Evolutionary conservation across 768 basidiomycete genomes (phyloP).

Genomic region (Suillus hirtellus): DNA sequence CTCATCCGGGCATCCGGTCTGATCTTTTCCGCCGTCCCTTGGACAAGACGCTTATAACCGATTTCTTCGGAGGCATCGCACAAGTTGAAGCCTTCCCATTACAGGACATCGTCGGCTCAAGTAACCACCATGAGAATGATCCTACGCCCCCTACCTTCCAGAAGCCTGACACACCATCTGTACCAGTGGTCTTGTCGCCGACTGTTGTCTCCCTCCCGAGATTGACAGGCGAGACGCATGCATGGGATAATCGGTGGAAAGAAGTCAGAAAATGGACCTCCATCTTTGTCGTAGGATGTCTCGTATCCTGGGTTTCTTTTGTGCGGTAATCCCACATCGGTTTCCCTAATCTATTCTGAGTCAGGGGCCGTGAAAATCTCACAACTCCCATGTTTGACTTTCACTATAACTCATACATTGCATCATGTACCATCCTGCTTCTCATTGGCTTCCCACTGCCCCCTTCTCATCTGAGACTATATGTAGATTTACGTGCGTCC

Average conservation of each 20-base stretch:
- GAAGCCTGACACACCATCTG: too few relatives aligned
- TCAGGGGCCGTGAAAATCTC: neutral
- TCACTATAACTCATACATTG: neutral
- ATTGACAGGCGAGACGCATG: conserved; percentile 7
- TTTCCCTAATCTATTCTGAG: neutral
- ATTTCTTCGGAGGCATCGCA: conserved; percentile 88
- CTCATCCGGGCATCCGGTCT: conserved; percentile 86
- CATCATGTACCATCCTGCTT: neutral
- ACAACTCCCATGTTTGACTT: neutral
- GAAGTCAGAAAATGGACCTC: conserved; percentile 31
- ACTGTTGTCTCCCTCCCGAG: neutral
- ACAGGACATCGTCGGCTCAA: conserved; percentile 10
- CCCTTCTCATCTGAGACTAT: too few relatives aligned
- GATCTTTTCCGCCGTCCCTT: conserved; percentile 75
- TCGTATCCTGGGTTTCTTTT: conserved; percentile 32
- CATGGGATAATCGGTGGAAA: conserved; percentile 25
- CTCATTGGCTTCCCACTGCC: too few relatives aligned
- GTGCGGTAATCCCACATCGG: conserved; percentile 12
- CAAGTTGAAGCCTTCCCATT: conserved; percentile 67
- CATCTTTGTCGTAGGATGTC: conserved; percentile 23
- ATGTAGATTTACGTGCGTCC: too few relatives aligned
- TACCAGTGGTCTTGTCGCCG: neutral
- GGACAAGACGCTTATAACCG: conserved; percentile 66
- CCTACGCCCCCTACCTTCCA: too few relatives aligned
- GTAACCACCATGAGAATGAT: neutral